Base-by-base conservation (phyloP, 23 red algal genomes). In the Agarophyton chilense region DNA sequence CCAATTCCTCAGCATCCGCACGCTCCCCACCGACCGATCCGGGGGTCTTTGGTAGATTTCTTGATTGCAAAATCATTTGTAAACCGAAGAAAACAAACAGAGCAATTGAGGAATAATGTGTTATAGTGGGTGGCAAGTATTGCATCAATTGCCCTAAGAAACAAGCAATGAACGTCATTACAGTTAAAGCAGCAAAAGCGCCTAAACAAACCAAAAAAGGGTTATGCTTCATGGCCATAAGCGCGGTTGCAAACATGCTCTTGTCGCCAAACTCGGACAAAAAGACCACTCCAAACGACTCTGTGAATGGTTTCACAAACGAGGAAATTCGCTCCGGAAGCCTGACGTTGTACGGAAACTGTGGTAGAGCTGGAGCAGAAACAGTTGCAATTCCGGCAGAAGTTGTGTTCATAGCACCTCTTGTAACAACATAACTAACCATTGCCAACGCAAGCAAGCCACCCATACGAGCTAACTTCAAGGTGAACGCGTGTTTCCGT, bases 221-320 rank as follows among this genome's bases (percentile, higher is more conserved):
- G 56, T 73, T 73, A 84, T 98, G 90, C 29, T 92, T 88, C 89
- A 95, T 98, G 18, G 96, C 92, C 87, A 98, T 90, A 18, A 98
- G 73, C 56, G 96, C 96, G 2, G 96, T 98, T 17, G 92, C 91
- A 89, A 98, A 98, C 96, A 98, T 98, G 56, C 90, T 94, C 78
- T 98, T 98, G 61, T 98, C 96, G 19, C 96, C 96, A 89, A 98
- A 94, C 79, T 98, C 88, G 18, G 92, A 94, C 78, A 98, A 60
- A 83, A 98, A 98, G 25, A 98, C 96, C 32, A 95, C 62, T 19
- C 83, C 92, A 94, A 98, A 92, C 52, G 96, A 86, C 90, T 95
- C 87, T n/a, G 90, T 47, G 51, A 96, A 94, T 35, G 92, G 75
- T 58, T 35, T 70, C 33, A 92, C 44, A 52, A 92, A 56, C 34